Conservation (phyloP, 2,329 filamentous ascomycete species). For the Truncatella angustata region DNA sequence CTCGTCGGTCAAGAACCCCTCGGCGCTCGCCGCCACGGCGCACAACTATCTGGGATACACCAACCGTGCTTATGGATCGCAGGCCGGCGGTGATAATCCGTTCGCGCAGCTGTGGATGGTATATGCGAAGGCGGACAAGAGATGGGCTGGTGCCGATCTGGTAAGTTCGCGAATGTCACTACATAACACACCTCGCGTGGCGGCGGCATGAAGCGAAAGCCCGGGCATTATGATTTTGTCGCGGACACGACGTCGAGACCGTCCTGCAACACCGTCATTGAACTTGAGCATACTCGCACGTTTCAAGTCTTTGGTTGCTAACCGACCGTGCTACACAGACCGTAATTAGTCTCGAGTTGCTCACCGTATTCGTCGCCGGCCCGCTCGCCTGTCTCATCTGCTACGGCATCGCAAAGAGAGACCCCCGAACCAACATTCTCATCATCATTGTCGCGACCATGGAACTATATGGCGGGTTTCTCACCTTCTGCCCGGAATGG, state of each 20-base stretch:
- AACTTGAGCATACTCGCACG: too few relatives aligned
- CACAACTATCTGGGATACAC: conserved; percentile 50
- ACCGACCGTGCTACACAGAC: conserved; percentile 30
- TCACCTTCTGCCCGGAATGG: conserved; percentile 72
- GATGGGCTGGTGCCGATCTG: conserved; percentile 64
- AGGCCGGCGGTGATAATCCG: conserved; percentile 52
- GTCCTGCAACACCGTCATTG: too few relatives aligned
- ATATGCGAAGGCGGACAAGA: conserved; percentile 61
- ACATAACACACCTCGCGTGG: too few relatives aligned
- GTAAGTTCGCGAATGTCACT: conserved; percentile 34
- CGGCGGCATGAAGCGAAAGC: background rate
- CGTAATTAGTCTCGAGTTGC: conserved; percentile 62
- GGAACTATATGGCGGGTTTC: conserved; percentile 68
- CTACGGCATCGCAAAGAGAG: conserved; percentile 55
- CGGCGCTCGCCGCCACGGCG: conserved; percentile 45
- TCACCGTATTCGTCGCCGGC: conserved; percentile 63
- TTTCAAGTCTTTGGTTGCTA: too few relatives aligned
- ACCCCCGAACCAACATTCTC: conserved; percentile 55
- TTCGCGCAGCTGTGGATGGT: conserved; percentile 67
- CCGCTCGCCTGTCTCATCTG: conserved; percentile 59
- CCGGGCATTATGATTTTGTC: background rate
- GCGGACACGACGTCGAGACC: too few relatives aligned
- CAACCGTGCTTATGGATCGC: conserved; percentile 53
- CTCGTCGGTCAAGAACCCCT: conserved; percentile 30
- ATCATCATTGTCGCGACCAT: conserved; percentile 65